phyloP scores from a whole-genome alignment of 257 asterid species.

The Solanum corneliomulleri region DNA sequence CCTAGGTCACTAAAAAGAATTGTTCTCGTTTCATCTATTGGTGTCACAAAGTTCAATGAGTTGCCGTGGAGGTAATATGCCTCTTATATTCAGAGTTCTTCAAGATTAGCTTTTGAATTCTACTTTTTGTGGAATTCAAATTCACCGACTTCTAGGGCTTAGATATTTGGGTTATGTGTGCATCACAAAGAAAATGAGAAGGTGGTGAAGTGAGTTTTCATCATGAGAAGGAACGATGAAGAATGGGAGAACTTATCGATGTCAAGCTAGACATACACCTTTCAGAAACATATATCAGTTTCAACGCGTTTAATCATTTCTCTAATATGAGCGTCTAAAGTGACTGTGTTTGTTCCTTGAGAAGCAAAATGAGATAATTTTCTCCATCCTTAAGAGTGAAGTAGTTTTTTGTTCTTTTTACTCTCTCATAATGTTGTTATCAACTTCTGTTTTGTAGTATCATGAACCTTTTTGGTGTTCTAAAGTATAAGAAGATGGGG shows the following conservation, averaged over 20 bases:
- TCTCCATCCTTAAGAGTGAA: not conserved
- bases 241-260: not conserved
- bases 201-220: not conserved
- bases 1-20: conserved; percentile 66
- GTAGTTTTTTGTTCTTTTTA: not conserved
- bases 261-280: not conserved
- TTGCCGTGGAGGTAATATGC: conserved; percentile 82
- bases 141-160: not conserved
- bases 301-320: not conserved
- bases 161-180: not conserved
- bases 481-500: conserved; percentile 95
- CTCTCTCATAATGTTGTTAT: conserved; percentile 3
- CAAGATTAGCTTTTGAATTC: not conserved
- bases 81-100: not conserved
- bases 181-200: not conserved
- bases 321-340: not conserved
- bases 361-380: not conserved
- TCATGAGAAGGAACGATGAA: not conserved
- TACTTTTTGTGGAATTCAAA: not conserved
- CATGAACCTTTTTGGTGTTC: conserved; percentile 94
- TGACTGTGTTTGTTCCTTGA: not conserved
- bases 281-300: not conserved
- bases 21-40: conserved; percentile 84
- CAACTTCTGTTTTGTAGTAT: conserved; percentile 27
- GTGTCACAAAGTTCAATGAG: conserved; percentile 81